Evolutionary conservation across 129 eudicot genomes (phyloP).

Genomic region (Deinandra increscens): DNA sequence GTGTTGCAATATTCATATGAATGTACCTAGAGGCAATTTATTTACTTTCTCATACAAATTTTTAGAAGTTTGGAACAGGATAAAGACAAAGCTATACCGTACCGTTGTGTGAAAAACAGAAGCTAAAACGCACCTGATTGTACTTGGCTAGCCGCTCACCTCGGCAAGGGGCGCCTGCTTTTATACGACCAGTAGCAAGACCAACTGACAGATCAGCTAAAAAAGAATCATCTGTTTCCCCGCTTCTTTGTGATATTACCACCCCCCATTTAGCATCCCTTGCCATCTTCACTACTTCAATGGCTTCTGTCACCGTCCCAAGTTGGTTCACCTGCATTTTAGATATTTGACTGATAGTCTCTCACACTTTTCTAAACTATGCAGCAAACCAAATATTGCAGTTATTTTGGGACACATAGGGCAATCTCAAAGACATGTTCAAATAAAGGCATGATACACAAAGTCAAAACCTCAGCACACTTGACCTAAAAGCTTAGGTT

Average conservation of each 20-base stretch:
- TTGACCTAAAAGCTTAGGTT: background rate
- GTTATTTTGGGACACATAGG: too few relatives aligned
- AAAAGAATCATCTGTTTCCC: constrained; percentile 93
- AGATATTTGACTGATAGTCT: background rate
- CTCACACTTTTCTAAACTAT: background rate
- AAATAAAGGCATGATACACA: background rate
- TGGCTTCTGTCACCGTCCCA: constrained; percentile 93
- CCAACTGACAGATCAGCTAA: constrained; percentile 92
- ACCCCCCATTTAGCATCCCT: constrained; percentile 96
- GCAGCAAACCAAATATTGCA: too few relatives aligned
- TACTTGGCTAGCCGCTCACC: constrained; percentile 95
- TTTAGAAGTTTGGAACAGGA: too few relatives aligned
- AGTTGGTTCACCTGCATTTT: constrained; percentile 67
- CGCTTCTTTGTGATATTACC: constrained; percentile 87
- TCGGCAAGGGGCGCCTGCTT: constrained; percentile 98
- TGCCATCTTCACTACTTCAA: constrained; percentile 92
- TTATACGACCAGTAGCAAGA: constrained; percentile 80
- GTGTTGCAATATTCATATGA: too few relatives aligned
- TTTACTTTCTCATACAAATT: too few relatives aligned
- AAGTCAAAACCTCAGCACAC: background rate
- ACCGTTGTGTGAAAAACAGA: background rate
- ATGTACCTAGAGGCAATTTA: background rate
- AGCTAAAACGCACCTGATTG: constrained; percentile 60
- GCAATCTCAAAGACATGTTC: background rate
- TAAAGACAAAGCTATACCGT: background rate